Base-by-base conservation (phyloP, 2,329 filamentous ascomycete species). In the Raffaelea arxii region DNA sequence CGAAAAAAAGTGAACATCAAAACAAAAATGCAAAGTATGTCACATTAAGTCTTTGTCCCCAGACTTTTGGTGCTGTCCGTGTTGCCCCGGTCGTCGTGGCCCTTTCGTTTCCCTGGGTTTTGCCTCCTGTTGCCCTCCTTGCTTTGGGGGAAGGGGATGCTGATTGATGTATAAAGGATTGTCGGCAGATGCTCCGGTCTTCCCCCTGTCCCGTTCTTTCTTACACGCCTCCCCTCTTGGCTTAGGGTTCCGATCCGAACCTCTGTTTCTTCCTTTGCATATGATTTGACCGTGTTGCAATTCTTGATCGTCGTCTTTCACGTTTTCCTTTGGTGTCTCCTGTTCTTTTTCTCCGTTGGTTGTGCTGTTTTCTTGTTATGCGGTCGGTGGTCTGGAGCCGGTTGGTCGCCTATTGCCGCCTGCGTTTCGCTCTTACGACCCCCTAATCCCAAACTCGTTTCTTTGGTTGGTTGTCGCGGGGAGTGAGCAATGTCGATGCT, bases 91-190 rank as follows among this genome's bases (percentile, higher is more conserved):
- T n/a, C n/a, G n/a, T n/a, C n/a, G n/a, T n/a, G n/a, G n/a, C n/a
- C n/a, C n/a, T n/a, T n/a, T n/a, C n/a, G n/a, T n/a, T n/a, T n/a
- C n/a, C n/a, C n/a, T n/a, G n/a, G n/a, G n/a, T n/a, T n/a, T n/a
- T n/a, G n/a, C n/a, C n/a, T n/a, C n/a, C n/a, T n/a, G 38, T 30
- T 40, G 12, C 25, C 42, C 21, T 16, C 22, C 10, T 19, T 10
- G 19, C 25, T 41, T 7, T 23, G 24, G 9, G 18, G 14, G 41
- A 42, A 41, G 40, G 41, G 37, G 46, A 41, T 39, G 41, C 27
- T 44, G 42, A 32, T 38, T 44, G 42, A 32, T 38, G 44, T 51
- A 48, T 48, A 50, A 50, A 48, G 32, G 41, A 42, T 35, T 41
- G 24, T 36, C 38, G 44, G 22, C 43, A 44, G 27, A 23, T 22